Percentiles rank a stretch among this genome's conserved stretches.
phyloP scores from a whole-genome alignment of 208 protist genomes.

The Kentomonas sorsogonicus region DNA sequence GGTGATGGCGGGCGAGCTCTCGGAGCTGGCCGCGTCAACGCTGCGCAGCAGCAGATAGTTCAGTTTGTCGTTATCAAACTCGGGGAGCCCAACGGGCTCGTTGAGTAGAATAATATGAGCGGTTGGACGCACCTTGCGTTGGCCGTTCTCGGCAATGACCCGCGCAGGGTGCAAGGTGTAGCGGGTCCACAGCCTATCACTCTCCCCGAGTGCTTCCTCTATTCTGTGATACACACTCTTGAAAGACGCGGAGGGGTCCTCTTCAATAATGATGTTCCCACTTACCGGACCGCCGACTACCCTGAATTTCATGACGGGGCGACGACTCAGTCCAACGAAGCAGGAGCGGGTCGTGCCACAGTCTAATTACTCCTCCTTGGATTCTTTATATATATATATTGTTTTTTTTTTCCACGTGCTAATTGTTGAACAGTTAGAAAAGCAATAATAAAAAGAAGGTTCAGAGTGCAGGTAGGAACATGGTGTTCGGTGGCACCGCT shows the following conservation, averaged over 20 bases:
- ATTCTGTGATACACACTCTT: conserved; percentile 44
- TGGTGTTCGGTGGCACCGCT: too few relatives aligned
- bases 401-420: background rate
- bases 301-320: conserved; percentile 37
- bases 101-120: conserved; percentile 21
- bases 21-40: background rate
- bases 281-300: conserved; percentile 38
- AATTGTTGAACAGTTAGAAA: too few relatives aligned
- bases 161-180: conserved; percentile 29
- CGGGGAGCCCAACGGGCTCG: conserved; percentile 6
- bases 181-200: conserved; percentile 24
- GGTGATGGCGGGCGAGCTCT: conserved; percentile 1
- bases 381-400: background rate
- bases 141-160: conserved; percentile 8
- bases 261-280: conserved; percentile 32
- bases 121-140: conserved; percentile 15
- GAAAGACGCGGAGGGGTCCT: conserved; percentile 35
- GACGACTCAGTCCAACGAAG: background rate
- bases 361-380: background rate
- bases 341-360: background rate
- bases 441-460: background rate
- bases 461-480: background rate
- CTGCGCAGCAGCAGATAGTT: conserved; percentile 11
- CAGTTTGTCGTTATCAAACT: conserved; percentile 13
- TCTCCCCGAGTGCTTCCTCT: conserved; percentile 34